Evolutionary conservation across 2,329 filamentous ascomycete genomes (phyloP), one percentile per base, ranked within the genome.

Genomic region (Colletotrichum sansevieriae): DNA sequence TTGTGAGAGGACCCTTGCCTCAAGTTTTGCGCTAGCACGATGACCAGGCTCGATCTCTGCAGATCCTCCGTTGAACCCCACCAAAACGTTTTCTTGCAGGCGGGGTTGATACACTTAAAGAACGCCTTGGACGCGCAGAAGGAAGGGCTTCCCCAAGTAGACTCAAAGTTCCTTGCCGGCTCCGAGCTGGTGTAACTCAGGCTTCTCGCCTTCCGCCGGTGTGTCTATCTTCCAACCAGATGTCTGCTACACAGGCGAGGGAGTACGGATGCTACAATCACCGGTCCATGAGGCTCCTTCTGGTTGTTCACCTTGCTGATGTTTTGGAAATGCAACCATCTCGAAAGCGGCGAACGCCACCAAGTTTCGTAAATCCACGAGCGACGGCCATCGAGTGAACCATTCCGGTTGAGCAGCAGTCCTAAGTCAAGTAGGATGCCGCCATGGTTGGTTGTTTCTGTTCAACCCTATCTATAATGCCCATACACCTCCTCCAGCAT

Each of bases 11-110:
- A 65, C 65, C 65, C 54, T 59, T 58, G 44, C 13, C 29, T 58
- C 46, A n/a, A 39, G 12, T 37, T 46, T n/a, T 39, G 39, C 22
- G 39, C 43, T 39, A 33, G 20, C 37, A 47, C 29, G 52, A 25
- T 49, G 35, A 35, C 33, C 6, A 3, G 37, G 20, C 52, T 46
- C 46, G 52, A 64, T 68, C 65, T 43, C 5, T 49, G 54, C 46
- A 39, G 61, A 65, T 65, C 65, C 39, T 29, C 54, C 65, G 20
- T 22, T 5, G 18, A 22, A 68, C 60, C 61, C 65, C 52, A 63
- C 65, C 13, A 13, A 29, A 18, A 22, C 9, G 12, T 22, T 29
- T 52, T 3, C 57, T 47, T 5, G n/a, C 29, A 35, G 54, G 54
- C 46, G 65, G 65, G 60, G 37, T 2, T 46, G 20, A 68, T 59